Percentiles rank a stretch among this genome's conserved stretches.
Evolutionary conservation across 129 eudicot species (phyloP).

Genomic region (Silybum marianum): DNA sequence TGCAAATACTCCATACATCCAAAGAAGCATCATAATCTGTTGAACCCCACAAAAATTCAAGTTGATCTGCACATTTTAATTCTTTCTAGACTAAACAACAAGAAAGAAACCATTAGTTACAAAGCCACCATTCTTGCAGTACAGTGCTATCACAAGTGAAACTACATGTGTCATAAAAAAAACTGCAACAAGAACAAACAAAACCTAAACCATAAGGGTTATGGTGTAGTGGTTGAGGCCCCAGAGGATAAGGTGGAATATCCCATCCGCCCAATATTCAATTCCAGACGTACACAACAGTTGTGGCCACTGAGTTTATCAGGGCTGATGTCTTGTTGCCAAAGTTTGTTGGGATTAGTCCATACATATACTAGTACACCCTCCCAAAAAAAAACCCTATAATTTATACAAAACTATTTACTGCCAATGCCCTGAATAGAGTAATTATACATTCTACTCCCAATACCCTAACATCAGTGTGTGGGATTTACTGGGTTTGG

Average conservation of each 20-base stretch:
- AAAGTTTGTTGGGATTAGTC: too few relatives aligned
- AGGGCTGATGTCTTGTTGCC: too few relatives aligned
- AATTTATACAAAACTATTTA: slow-evolving; percentile 28
- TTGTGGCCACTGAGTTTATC: too few relatives aligned
- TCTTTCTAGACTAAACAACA: not conserved
- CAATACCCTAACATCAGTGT: not conserved
- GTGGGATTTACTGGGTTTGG: not conserved
- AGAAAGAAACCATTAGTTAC: not conserved
- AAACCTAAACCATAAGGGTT: not conserved
- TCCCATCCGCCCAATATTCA: too few relatives aligned
- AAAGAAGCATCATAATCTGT: slow-evolving; percentile 61
- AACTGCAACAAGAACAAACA: not conserved
- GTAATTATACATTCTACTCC: not conserved
- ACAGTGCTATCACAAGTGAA: not conserved
- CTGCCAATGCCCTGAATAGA: slow-evolving; percentile 53
- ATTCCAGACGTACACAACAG: too few relatives aligned
- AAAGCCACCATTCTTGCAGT: not conserved
- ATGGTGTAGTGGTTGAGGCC: too few relatives aligned
- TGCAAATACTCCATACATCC: slow-evolving; percentile 70
- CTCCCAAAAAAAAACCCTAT: too few relatives aligned
- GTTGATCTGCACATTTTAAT: slow-evolving; percentile 16
- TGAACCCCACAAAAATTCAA: slow-evolving; percentile 65
- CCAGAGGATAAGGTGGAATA: too few relatives aligned
- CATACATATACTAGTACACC: too few relatives aligned
- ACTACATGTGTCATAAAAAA: too few relatives aligned